Evolutionary conservation across 139 green algal species (phyloP).

Genomic region (Coccomyxa sp.): DNA sequence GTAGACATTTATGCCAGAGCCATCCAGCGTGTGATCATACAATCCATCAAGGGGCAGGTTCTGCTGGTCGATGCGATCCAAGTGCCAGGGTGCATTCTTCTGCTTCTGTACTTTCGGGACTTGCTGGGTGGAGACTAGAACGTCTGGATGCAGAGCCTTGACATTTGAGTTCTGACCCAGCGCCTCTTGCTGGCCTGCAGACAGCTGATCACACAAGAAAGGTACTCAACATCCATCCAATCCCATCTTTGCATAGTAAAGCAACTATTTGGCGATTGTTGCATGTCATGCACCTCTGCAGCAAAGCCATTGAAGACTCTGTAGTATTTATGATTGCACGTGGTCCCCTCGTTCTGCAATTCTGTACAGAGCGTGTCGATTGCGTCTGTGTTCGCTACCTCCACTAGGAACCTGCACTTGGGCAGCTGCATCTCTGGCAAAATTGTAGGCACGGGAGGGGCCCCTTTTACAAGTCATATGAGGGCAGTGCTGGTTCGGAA

Average conservation of each 20-base stretch:
- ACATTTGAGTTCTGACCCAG: constrained; percentile 2
- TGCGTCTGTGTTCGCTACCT: neutral
- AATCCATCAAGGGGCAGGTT: constrained; percentile 51
- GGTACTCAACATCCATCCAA: neutral
- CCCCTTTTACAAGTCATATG: too few species aligned
- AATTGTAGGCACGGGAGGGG: too few species aligned
- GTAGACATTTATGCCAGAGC: constrained; percentile 62
- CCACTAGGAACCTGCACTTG: constrained; percentile 18
- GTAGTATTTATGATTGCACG: constrained; percentile 14
- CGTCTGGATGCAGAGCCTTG: neutral
- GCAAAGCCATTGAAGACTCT: constrained; percentile 13
- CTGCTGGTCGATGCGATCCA: constrained; percentile 64
- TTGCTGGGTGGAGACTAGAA: neutral
- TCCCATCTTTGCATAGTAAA: neutral
- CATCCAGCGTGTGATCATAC: constrained; percentile 43
- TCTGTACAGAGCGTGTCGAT: constrained; percentile 10
- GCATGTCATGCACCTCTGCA: constrained; percentile 5
- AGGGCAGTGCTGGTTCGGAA: too few species aligned
- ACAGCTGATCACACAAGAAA: constrained; percentile 1
- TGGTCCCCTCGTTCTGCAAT: neutral
- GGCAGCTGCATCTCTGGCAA: too few species aligned
- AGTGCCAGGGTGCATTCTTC: constrained; percentile 38
- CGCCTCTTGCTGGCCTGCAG: neutral
- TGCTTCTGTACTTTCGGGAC: constrained; percentile 3
- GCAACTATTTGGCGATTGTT: neutral